Evolutionary conservation across 352 stramenopile genomes (phyloP).

Genomic region (Thraustochytrium striatum): DNA sequence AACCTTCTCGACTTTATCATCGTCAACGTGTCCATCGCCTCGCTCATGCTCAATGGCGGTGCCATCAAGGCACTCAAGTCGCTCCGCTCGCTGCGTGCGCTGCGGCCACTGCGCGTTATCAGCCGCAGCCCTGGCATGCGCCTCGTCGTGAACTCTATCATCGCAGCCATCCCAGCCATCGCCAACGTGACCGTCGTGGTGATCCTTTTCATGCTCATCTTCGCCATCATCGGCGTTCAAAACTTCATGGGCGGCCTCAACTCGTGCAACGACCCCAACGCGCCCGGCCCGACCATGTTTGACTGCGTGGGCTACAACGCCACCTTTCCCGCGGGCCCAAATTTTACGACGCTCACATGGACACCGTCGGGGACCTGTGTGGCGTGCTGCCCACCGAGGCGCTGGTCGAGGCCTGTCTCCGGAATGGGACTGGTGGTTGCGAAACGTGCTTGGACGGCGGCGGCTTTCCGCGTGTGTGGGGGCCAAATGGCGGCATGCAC

Average conservation of each 20-base stretch:
- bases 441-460: slow-evolving; percentile 26
- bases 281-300: slow-evolving; percentile 46
- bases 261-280: slow-evolving; percentile 66
- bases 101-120: slow-evolving; percentile 83
- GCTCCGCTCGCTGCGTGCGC: slow-evolving; percentile 72
- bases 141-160: slow-evolving; percentile 80
- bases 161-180: slow-evolving; percentile 78
- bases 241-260: slow-evolving; percentile 86
- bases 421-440: slow-evolving; percentile 9
- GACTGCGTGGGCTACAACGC: slow-evolving; percentile 8
- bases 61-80: slow-evolving; percentile 62
- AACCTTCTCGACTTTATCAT: slow-evolving; percentile 82
- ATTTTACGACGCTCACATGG: slow-evolving; percentile 23
- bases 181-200: slow-evolving; percentile 82
- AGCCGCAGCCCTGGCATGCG: slow-evolving; percentile 73
- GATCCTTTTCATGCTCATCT: slow-evolving; percentile 87
- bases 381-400: slow-evolving; percentile 22
- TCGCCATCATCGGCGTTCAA: slow-evolving; percentile 86
- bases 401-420: slow-evolving; percentile 23
- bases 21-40: slow-evolving; percentile 71
- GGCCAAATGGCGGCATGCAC: background rate
- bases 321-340: background rate
- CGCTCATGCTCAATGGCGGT: slow-evolving; percentile 46
- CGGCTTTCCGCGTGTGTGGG: slow-evolving; percentile 44
- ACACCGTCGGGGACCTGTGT: slow-evolving; percentile 4